phyloP scores from a whole-genome alignment of 306 rosid genomes.

The Potentilla sterilis region DNA sequence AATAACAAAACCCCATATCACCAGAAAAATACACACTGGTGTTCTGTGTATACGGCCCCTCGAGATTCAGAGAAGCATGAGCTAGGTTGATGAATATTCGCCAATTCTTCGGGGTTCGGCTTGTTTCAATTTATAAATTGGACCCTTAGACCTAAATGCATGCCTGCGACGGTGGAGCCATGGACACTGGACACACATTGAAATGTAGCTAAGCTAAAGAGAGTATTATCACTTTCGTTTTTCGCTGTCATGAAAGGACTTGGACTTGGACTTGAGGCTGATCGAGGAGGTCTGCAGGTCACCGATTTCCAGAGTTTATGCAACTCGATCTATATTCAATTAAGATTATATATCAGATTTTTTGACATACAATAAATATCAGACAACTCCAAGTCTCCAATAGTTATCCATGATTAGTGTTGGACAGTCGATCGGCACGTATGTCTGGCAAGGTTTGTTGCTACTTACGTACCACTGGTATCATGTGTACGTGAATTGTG shows the following conservation, averaged over 20 bases:
- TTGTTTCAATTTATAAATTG: neutral
- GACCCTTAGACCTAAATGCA: neutral
- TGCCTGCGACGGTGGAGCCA: constrained; percentile 1
- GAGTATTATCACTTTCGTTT: neutral
- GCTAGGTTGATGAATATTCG: no score
- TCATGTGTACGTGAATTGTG: neutral
- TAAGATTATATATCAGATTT: neutral
- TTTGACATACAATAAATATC: neutral
- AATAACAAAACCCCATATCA: neutral
- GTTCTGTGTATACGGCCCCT: neutral
- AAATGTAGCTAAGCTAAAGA: neutral
- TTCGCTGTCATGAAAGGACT: neutral
- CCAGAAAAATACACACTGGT: neutral
- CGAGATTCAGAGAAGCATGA: neutral
- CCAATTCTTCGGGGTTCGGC: no score
- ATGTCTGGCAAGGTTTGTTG: neutral
- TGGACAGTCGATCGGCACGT: neutral
- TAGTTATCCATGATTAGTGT: neutral
- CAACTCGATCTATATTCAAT: neutral
- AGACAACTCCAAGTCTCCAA: neutral
- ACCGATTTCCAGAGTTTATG: neutral
- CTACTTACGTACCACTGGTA: neutral
- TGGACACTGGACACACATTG: neutral
- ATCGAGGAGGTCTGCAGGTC: neutral
- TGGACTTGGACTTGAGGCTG: neutral